Percentiles rank a stretch among this genome's conserved stretches.
Conservation (phyloP, 768 basidiomycete species). For the Collybiopsis luxurians region DNA sequence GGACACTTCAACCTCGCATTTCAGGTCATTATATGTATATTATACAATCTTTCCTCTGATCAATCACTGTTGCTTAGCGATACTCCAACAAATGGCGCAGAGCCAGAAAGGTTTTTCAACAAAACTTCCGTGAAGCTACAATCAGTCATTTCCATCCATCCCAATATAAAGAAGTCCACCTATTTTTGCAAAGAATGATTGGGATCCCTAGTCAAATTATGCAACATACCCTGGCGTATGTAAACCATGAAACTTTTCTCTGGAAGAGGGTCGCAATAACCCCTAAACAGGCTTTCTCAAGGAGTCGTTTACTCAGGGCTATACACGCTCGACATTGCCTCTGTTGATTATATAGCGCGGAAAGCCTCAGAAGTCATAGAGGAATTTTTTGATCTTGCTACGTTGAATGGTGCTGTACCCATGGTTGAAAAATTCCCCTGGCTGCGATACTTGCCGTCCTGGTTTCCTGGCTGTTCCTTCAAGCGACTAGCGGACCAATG, state of each 20-base stretch:
- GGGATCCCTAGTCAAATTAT: not conserved
- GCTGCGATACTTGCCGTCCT: conserved; percentile 1
- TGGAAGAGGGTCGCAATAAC: not conserved
- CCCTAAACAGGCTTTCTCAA: conserved; percentile 7
- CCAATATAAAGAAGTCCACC: not conserved
- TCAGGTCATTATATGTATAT: not conserved
- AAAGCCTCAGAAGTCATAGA: not conserved
- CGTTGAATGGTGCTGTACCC: not conserved
- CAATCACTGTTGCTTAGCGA: not conserved
- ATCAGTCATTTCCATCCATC: not conserved
- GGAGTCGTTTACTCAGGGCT: not conserved
- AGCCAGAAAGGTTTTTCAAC: not conserved
- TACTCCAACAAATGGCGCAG: not conserved
- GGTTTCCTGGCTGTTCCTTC: conserved; percentile 7
- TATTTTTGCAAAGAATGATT: not conserved
- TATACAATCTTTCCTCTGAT: not conserved
- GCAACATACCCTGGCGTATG: not conserved
- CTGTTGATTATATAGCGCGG: not conserved
- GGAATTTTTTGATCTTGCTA: not conserved
- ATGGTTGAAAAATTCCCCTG: not conserved
- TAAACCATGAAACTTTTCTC: not conserved
- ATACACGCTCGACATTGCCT: not conserved
- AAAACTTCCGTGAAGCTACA: not conserved
- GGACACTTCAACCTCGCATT: not conserved
- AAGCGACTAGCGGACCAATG: not conserved